Conservation (phyloP, 2,329 filamentous ascomycete genomes). For the Phialocephala sp. region DNA sequence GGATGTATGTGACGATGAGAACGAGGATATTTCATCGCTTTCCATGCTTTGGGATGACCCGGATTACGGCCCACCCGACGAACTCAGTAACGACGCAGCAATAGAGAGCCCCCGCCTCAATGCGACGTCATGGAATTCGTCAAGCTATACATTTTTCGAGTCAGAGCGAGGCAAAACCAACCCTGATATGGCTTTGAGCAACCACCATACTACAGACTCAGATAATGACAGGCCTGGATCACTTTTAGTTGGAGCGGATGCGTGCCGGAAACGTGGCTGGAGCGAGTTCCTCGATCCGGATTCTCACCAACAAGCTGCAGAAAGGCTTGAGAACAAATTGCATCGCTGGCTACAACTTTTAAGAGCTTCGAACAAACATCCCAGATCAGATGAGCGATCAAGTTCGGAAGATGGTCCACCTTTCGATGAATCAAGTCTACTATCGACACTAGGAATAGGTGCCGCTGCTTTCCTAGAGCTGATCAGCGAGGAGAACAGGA, state of each 20-base stretch:
- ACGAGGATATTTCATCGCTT: not conserved
- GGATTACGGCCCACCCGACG: not conserved
- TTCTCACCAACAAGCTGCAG: not conserved
- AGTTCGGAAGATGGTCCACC: not conserved
- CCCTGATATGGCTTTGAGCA: not conserved
- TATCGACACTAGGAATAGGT: not conserved
- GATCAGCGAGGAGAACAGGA: not conserved
- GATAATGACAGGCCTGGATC: not conserved
- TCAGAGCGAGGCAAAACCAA: not conserved
- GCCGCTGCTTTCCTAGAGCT: not conserved
- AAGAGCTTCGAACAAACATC: not conserved
- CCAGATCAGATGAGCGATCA: not conserved
- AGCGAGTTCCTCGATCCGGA: not conserved
- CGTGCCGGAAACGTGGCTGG: not conserved
- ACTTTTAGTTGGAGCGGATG: not conserved
- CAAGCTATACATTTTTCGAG: not conserved
- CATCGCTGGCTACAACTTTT: not conserved
- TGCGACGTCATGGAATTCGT: not conserved
- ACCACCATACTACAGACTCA: not conserved
- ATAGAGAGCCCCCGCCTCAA: not conserved
- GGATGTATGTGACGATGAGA: not conserved
- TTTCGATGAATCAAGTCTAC: not conserved
- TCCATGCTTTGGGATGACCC: not conserved
- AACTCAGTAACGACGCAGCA: not conserved
- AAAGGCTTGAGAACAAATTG: not conserved